A percentile compares a stretch with the other conserved stretches of the same genome.
phyloP scores from a whole-genome alignment of 306 rosid genomes.

The Rosa persica region DNA sequence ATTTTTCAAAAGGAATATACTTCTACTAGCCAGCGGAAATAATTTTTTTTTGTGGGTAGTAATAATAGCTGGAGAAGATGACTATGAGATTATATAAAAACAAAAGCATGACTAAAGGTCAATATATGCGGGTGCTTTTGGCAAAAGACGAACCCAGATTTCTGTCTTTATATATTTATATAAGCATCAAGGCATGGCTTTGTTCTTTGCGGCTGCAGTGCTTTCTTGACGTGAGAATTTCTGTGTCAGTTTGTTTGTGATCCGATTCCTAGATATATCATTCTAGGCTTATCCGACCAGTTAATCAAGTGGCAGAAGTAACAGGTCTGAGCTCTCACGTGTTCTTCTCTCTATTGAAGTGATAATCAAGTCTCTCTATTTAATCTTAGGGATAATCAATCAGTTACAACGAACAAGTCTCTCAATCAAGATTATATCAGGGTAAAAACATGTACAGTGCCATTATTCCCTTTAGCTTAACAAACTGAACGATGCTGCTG shows the following conservation, averaged over 20 bases:
- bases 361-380: too few relatives aligned
- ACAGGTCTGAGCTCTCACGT: neutral
- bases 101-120: slow-evolving; percentile 11
- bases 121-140: slow-evolving; percentile 10
- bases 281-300: neutral
- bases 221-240: neutral
- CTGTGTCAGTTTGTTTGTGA: neutral
- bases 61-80: neutral
- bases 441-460: neutral
- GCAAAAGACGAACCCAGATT: neutral
- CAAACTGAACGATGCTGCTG: neutral
- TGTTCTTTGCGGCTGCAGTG: neutral
- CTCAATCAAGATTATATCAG: neutral
- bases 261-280: neutral
- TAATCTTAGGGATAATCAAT: neutral
- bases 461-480: neutral
- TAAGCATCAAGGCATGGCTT: neutral
- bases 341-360: neutral
- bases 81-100: neutral
- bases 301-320: neutral
- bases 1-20: neutral
- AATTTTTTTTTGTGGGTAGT: neutral
- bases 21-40: neutral
- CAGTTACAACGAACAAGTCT: neutral
- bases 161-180: neutral